These are phyloP conservation scores for Hymenoscyphus occultus DNA, from an alignment of 2,329 filamentous ascomycete species.

Conservation along the genomic window DNA sequence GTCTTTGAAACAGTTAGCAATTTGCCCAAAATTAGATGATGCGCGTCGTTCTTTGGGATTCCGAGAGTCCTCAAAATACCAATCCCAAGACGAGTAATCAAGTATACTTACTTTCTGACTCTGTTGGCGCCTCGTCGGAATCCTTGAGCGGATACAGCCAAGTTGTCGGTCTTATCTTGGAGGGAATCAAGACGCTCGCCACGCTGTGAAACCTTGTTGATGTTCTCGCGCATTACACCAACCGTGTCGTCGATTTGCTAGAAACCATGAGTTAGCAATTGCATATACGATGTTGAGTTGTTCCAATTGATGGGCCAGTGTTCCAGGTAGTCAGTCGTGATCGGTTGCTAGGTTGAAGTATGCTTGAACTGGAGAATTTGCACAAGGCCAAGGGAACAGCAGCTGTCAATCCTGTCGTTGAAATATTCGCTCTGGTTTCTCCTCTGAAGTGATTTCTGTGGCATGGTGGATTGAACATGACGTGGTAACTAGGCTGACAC, in stretches of 20 bases:
- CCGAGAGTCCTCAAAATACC: not conserved
- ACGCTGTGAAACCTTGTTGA: slow-evolving; percentile 93
- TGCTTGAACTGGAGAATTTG: not conserved
- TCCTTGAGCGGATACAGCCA: slow-evolving; percentile 87
- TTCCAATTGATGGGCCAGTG: not conserved
- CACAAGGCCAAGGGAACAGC: not conserved
- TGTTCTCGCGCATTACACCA: slow-evolving; percentile 93
- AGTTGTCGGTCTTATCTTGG: slow-evolving; percentile 92
- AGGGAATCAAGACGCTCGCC: slow-evolving; percentile 84
- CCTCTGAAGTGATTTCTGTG: not conserved
- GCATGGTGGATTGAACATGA: not conserved
- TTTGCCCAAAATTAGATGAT: not conserved
- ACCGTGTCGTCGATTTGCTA: slow-evolving; percentile 98
- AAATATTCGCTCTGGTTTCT: not conserved
- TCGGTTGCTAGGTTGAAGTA: not conserved
- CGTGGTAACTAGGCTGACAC: not conserved
- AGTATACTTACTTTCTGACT: slow-evolving; percentile 96
- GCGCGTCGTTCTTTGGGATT: not conserved
- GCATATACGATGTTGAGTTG: not conserved
- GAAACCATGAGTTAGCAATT: slow-evolving; percentile 23
- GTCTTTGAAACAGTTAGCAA: slow-evolving; percentile 15
- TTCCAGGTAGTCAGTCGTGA: not conserved
- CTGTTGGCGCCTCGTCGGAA: slow-evolving; percentile 96
- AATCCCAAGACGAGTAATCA: slow-evolving; percentile 57
- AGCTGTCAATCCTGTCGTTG: not conserved